Evolutionary conservation across 257 asterid species (phyloP).

Genomic region (Rubia yunnanensis): DNA sequence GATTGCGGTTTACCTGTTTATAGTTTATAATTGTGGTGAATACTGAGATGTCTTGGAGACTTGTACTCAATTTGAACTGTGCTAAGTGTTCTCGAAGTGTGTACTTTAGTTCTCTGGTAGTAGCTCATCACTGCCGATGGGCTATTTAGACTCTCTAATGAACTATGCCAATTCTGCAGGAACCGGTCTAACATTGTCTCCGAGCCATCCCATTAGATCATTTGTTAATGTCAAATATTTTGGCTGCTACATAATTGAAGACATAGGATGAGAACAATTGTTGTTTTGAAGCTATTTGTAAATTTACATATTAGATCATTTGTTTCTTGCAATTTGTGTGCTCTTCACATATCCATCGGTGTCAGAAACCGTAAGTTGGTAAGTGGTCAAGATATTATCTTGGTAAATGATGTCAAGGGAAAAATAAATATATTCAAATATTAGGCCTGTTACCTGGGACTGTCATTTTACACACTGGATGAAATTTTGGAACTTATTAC

Average conservation of each 20-base stretch:
- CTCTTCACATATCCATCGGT: not conserved
- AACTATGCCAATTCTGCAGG: not conserved
- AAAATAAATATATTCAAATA: not conserved
- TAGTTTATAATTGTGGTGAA: not conserved
- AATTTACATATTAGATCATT: not conserved
- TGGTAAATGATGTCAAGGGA: not conserved
- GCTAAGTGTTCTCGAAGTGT: not conserved
- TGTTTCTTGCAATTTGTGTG: not conserved
- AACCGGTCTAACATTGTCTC: not conserved
- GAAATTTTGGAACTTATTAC: not conserved
- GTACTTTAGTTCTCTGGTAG: not conserved
- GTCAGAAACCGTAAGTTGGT: not conserved
- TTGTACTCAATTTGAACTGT: not conserved
- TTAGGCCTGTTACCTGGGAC: not conserved
- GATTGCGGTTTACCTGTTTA: not conserved
- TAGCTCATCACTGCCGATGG: not conserved
- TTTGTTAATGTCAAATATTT: not conserved
- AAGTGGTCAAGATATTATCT: not conserved
- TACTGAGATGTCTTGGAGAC: not conserved
- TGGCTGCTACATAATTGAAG: not conserved
- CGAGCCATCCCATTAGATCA: not conserved
- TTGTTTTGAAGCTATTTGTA: not conserved
- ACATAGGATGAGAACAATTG: not conserved
- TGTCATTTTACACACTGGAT: not conserved
- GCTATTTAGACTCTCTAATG: not conserved